Evolutionary conservation across 179 eudicot species (phyloP).

Genomic region (Heliamphora pulchella): DNA sequence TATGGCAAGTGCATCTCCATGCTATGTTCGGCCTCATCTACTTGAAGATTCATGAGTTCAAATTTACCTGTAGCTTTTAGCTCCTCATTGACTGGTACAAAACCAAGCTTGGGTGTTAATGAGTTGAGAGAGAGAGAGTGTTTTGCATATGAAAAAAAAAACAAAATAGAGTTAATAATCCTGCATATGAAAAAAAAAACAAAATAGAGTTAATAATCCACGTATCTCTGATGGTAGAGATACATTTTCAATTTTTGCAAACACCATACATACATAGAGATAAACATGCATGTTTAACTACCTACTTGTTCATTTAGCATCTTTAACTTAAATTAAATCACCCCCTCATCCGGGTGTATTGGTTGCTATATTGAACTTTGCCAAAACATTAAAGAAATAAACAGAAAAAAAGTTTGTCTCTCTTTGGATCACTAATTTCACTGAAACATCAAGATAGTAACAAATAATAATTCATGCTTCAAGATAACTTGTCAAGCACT

Average conservation of each 20-base stretch:
- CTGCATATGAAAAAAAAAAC: too few relatives aligned
- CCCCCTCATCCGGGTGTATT: neutral
- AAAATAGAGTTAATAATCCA: too few relatives aligned
- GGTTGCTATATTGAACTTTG: neutral
- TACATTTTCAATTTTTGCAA: neutral
- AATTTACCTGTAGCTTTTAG: slow-evolving; percentile 79
- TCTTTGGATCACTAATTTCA: too few relatives aligned
- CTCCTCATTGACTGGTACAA: slow-evolving; percentile 62
- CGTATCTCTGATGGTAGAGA: too few relatives aligned
- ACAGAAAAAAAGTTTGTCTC: neutral
- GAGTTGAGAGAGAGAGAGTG: neutral
- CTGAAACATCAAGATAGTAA: too few relatives aligned
- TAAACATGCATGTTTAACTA: too few relatives aligned
- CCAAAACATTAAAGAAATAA: neutral
- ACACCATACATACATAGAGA: neutral
- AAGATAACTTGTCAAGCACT: neutral
- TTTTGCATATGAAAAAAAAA: too few relatives aligned
- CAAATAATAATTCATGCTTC: neutral
- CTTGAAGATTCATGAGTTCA: slow-evolving; percentile 79
- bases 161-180: too few relatives aligned
- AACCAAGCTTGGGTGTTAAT: neutral
- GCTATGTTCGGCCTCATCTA: slow-evolving; percentile 98
- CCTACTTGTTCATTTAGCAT: neutral
- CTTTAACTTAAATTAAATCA: neutral
- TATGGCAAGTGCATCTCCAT: slow-evolving; percentile 99